Conservation (phyloP, 352 stramenopile genomes). For the Phytophthora lateralis region DNA sequence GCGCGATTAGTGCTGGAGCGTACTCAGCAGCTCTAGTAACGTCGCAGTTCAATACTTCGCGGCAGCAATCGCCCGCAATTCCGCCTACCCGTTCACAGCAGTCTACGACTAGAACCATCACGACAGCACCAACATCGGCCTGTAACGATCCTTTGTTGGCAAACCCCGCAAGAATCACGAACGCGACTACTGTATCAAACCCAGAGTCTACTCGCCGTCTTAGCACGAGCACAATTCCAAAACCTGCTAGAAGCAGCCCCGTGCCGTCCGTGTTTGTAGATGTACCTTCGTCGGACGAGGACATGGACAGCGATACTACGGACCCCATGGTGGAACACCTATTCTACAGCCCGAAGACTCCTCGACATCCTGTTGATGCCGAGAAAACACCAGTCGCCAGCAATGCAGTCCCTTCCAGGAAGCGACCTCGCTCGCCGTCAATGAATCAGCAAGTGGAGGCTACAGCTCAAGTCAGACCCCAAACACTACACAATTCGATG, state of each 20-base stretch:
- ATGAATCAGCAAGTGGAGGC: slow-evolving; percentile 4
- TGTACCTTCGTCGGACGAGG: slow-evolving; percentile 60
- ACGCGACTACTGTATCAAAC: slow-evolving; percentile 1
- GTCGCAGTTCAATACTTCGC: slow-evolving; percentile 40
- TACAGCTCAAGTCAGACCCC: not conserved
- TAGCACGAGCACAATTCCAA: slow-evolving; percentile 5
- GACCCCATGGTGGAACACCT: slow-evolving; percentile 75
- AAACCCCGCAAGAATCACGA: slow-evolving; percentile 4
- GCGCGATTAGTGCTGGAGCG: slow-evolving; percentile 39
- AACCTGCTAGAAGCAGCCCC: slow-evolving; percentile 6
- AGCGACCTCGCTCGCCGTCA: slow-evolving; percentile 38
- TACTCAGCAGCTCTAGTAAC: slow-evolving; percentile 69
- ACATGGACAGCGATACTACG: slow-evolving; percentile 66
- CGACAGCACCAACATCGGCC: not conserved
- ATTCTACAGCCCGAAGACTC: slow-evolving; percentile 82
- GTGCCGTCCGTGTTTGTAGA: slow-evolving; percentile 62
- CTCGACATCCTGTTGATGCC: slow-evolving; percentile 13
- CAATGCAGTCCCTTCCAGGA: slow-evolving; percentile 21
- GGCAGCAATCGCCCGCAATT: slow-evolving; percentile 12
- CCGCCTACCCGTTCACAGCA: slow-evolving; percentile 8
- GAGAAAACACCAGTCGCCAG: slow-evolving; percentile 1
- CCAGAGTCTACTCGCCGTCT: slow-evolving; percentile 7
- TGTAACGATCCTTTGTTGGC: not conserved
- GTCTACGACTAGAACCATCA: not conserved
- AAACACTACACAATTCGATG: slow-evolving; percentile 7